Percentiles rank a stretch among this genome's conserved stretches.
phyloP scores from a whole-genome alignment of 164 flowering plant species.

The Macadamia tetraphylla region DNA sequence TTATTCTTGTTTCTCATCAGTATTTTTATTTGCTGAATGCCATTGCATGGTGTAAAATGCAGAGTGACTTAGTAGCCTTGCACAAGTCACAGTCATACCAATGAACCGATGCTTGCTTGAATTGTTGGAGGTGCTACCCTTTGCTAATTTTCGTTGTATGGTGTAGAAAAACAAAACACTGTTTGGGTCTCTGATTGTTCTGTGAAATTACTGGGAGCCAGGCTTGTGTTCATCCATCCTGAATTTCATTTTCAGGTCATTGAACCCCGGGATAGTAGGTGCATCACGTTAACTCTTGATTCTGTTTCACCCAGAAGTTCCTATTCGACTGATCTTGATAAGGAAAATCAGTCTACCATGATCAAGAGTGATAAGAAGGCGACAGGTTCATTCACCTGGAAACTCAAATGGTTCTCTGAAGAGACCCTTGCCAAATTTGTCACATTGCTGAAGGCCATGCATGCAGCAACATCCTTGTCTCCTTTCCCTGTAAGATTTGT shows the following conservation, averaged over 20 bases:
- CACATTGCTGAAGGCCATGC: constrained; percentile 51
- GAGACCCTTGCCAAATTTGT: constrained; percentile 50
- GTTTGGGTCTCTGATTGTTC: too few species aligned
- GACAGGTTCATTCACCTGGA: constrained; percentile 37
- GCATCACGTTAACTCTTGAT: constrained; percentile 40
- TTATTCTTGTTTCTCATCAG: too few species aligned
- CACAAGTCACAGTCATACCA: too few species aligned
- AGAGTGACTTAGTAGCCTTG: too few species aligned
- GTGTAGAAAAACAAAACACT: too few species aligned
- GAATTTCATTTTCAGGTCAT: constrained; percentile 43
- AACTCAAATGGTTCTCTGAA: constrained; percentile 62
- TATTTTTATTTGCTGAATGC: too few species aligned
- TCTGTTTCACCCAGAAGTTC: constrained; percentile 12
- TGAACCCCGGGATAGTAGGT: constrained; percentile 31
- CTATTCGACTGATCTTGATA: not conserved
- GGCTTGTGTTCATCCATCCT: too few species aligned
- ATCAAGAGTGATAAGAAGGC: constrained; percentile 7
- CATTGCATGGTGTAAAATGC: too few species aligned
- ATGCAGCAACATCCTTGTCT: constrained; percentile 31
- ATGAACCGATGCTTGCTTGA: too few species aligned
- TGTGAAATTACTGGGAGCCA: too few species aligned
- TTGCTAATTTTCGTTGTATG: too few species aligned
- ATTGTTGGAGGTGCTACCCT: too few species aligned
- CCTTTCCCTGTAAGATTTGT: constrained; percentile 34
- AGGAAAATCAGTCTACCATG: not conserved